These are phyloP conservation scores for Ogataea polymorpha DNA, from an alignment of 805 yeast species.

Conservation along the genomic window DNA sequence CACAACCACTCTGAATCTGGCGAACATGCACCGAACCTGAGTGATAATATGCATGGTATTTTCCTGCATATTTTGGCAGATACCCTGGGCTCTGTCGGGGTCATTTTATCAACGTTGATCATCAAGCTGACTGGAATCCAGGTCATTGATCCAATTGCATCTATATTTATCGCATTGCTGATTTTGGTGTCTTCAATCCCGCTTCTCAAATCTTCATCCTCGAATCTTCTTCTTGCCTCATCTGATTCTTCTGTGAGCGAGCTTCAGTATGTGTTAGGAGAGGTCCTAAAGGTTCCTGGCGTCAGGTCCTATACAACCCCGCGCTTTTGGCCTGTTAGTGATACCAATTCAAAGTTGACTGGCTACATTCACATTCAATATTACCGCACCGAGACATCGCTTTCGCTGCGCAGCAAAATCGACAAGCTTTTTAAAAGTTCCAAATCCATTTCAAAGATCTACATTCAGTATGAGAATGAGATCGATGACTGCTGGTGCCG, in stretches of 20 bases:
- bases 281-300: slow-evolving; percentile 69
- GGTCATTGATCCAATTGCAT: slow-evolving; percentile 90
- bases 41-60: slow-evolving; percentile 87
- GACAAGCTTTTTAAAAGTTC: slow-evolving; percentile 27
- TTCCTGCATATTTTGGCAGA: slow-evolving; percentile 93
- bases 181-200: slow-evolving; percentile 84
- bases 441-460: slow-evolving; percentile 24
- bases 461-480: slow-evolving; percentile 36
- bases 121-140: slow-evolving; percentile 64
- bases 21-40: slow-evolving; percentile 32
- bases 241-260: slow-evolving; percentile 50
- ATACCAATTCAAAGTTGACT: slow-evolving; percentile 38
- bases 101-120: slow-evolving; percentile 81
- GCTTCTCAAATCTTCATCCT: slow-evolving; percentile 74
- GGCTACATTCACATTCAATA: slow-evolving; percentile 86
- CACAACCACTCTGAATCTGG: slow-evolving; percentile 10
- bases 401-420: slow-evolving; percentile 26
- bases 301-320: slow-evolving; percentile 85
- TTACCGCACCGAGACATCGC: slow-evolving; percentile 37
- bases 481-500: slow-evolving; percentile 41
- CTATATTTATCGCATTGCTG: slow-evolving; percentile 77
- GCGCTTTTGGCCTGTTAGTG: slow-evolving; percentile 77
- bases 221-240: slow-evolving; percentile 64
- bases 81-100: slow-evolving; percentile 95
- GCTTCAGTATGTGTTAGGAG: slow-evolving; percentile 63